Base-by-base conservation (phyloP, 306 rosid species). In the Quercus rubra region DNA sequence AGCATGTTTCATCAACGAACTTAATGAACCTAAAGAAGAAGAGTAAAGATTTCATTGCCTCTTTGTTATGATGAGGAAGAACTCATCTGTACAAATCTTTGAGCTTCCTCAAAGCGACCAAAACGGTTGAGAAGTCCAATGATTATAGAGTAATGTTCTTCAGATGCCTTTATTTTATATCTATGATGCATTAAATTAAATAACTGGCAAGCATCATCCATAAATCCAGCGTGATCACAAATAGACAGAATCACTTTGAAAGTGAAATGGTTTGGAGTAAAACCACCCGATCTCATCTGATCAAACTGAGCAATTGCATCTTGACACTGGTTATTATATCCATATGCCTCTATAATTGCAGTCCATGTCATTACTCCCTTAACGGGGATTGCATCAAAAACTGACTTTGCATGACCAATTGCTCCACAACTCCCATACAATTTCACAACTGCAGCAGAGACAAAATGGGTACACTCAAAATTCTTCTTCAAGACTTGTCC, bases 281-380 rank as follows among this genome's bases (percentile, higher is more conserved):
- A 80, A 38, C 85, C 89, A 23, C 57, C 75, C 12, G 74, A 81
- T 38, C 59, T 83, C 94, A 93, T 91, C 77, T 66, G 33, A 80
- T 90, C 63, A 57, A 91, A 93, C 63, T 87, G 87, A 81, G 56
- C 64, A 71, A 93, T 64, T 73, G 91, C 98, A 74, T 87, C 86
- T 78, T 69, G 77, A 82, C 64, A 83, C 85, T 83, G 78, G n/a
- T 74, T 82, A 76, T 83, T 88, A 67, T 80, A 62, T 78, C 87
- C 92, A 73, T 88, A 80, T 46, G 97, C 92, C 83, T 86, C 89
- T 69, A 91, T 85, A 14, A 93, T 83, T 75, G 98, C 94, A 20
- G 98, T 91, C 93, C 94, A 83, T 77, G 98, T 84, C 93, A 93
- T 89, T 4, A 92, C 83, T 68, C 96, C 97, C 87, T 90, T 93